phyloP scores from a whole-genome alignment of 331 rosid genomes.

The Erythrophleum ivorense region DNA sequence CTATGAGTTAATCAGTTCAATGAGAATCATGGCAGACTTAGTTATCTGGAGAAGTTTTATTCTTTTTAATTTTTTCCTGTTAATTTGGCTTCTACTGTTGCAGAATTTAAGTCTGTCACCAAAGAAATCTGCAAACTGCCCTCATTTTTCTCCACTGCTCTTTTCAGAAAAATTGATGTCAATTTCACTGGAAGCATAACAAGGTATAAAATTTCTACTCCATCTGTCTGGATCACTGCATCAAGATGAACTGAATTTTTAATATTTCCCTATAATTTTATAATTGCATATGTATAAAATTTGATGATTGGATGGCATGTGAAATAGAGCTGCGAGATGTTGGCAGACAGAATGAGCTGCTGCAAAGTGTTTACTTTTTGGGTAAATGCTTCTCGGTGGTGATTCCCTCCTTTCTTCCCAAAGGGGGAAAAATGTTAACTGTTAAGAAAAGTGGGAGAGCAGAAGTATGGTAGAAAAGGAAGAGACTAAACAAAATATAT shows the following conservation, averaged over 20 bases:
- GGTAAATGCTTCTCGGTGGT: slow-evolving; percentile 24
- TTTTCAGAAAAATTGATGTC: slow-evolving; percentile 90
- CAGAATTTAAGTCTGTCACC: slow-evolving; percentile 85
- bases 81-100: slow-evolving; percentile 43
- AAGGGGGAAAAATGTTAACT: not conserved
- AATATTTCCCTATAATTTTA: slow-evolving; percentile 14
- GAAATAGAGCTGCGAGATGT: slow-evolving; percentile 24
- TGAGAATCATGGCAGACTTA: not conserved
- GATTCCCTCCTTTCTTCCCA: slow-evolving; percentile 19
- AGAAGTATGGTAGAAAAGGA: not conserved
- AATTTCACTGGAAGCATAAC: slow-evolving; percentile 75
- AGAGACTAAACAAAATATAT: not conserved
- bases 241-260: slow-evolving; percentile 25
- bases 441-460: not conserved
- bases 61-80: slow-evolving; percentile 32
- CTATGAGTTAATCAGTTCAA: slow-evolving; percentile 33
- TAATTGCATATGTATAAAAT: not conserved
- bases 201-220: slow-evolving; percentile 60
- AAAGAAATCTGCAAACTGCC: slow-evolving; percentile 97
- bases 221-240: slow-evolving; percentile 17
- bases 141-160: slow-evolving; percentile 82
- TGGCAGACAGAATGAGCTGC: not conserved
- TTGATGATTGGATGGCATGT: slow-evolving; percentile 21
- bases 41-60: slow-evolving; percentile 4
- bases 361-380: slow-evolving; percentile 32